A percentile compares a stretch with the other conserved stretches of the same genome.
Evolutionary conservation across 2,329 filamentous ascomycete genomes (phyloP).

Genomic region (Hypocreales sp.): DNA sequence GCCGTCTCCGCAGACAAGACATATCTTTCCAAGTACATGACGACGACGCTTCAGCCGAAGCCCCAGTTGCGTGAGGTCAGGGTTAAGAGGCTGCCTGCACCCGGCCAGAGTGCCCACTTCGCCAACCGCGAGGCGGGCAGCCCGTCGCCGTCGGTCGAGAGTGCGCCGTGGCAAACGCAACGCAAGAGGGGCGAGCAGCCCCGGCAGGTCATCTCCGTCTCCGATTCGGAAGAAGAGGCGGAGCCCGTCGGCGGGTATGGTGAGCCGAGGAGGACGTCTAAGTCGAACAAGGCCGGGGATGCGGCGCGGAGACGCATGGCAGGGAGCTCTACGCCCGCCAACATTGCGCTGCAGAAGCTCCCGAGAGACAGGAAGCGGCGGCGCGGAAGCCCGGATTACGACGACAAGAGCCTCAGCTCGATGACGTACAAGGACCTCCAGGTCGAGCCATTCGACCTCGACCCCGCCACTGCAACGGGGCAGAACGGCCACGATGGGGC

Average conservation of each 20-base stretch:
- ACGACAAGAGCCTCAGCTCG: constrained; percentile 34
- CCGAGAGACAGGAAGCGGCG: constrained; percentile 22
- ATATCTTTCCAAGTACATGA: too few relatives aligned
- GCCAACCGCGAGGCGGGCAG: constrained; percentile 2
- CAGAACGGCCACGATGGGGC: constrained; percentile 18
- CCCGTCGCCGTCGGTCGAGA: constrained; percentile 11
- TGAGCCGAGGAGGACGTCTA: constrained; percentile 9
- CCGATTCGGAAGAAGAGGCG: constrained; percentile 10
- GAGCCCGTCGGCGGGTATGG: constrained; percentile 8
- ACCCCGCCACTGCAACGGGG: constrained; percentile 31
- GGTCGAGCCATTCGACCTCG: constrained; percentile 39
- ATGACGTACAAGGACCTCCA: constrained; percentile 38
- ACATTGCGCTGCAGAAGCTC: constrained; percentile 5
- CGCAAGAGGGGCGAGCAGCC: constrained; percentile 5
- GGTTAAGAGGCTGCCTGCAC: neutral
- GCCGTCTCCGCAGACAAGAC: constrained; percentile 6
- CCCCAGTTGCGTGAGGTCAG: constrained; percentile 1
- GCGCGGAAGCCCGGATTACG: constrained; percentile 34
- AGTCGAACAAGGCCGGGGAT: constrained; percentile 8
- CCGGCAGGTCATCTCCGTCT: constrained; percentile 6
- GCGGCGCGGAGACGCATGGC: constrained; percentile 6
- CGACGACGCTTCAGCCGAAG: too few relatives aligned
- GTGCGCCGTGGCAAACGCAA: constrained; percentile 7
- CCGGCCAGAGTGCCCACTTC: neutral
- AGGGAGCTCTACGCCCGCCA: constrained; percentile 10